phyloP scores from a whole-genome alignment of 345 rosid genomes.

The Xanthoceras sorbifolium region DNA sequence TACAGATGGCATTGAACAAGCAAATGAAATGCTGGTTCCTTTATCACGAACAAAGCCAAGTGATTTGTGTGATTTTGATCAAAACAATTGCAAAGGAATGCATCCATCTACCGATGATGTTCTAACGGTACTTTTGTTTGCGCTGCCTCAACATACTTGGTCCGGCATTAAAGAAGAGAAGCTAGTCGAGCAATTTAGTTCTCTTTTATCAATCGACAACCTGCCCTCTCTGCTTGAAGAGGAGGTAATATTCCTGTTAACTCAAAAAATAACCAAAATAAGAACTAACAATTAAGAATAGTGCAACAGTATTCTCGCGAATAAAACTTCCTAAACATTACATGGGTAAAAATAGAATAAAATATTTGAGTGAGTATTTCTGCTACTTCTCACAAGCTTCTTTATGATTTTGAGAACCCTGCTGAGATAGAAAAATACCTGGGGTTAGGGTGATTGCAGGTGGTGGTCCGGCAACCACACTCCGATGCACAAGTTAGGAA shows the following conservation, averaged over 20 bases:
- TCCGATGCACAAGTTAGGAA: no score
- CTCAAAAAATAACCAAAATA: no score
- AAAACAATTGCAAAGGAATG: slow-evolving; percentile 17
- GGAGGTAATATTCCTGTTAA: slow-evolving; percentile 27
- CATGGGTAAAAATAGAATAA: no score
- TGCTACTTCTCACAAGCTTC: no score
- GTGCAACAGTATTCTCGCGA: no score
- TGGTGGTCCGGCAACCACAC: no score
- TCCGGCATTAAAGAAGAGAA: slow-evolving; percentile 28
- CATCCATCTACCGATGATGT: slow-evolving; percentile 32
- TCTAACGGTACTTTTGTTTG: slow-evolving; percentile 31
- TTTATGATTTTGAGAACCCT: no score
- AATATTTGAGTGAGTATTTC: no score
- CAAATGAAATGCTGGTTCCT: slow-evolving; percentile 30
- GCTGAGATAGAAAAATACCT: no score
- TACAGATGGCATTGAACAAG: slow-evolving; percentile 15
- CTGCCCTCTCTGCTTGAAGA: slow-evolving; percentile 25
- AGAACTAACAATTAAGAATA: not conserved
- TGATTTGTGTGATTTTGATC: slow-evolving; percentile 16
- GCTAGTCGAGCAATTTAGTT: slow-evolving; percentile 13
- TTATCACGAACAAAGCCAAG: slow-evolving; percentile 15
- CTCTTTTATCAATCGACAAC: slow-evolving; percentile 18
- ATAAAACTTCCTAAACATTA: no score
- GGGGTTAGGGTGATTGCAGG: no score
- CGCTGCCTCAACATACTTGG: slow-evolving; percentile 35